Evolutionary conservation across 1,139 yeast species (phyloP).

Genomic region (Suhomyces guaymorum): DNA sequence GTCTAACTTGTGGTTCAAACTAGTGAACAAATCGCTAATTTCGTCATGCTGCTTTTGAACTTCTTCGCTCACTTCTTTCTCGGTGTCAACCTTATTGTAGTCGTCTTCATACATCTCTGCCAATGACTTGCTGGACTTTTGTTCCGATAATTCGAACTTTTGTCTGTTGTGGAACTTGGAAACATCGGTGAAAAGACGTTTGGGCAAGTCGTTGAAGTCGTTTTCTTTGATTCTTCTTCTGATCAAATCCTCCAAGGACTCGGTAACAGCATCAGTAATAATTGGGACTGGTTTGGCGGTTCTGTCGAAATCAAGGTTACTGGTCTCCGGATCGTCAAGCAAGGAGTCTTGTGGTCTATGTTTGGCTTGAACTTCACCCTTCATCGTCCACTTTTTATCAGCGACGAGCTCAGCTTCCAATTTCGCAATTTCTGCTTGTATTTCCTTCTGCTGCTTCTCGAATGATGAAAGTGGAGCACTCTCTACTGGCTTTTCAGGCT

Average conservation of each 20-base stretch:
- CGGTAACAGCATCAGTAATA: constrained; percentile 85
- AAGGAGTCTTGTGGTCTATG: constrained; percentile 86
- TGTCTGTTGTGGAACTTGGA: constrained; percentile 54
- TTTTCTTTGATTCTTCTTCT: constrained; percentile 72
- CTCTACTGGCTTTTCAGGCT: constrained; percentile 25
- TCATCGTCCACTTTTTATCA: constrained; percentile 90
- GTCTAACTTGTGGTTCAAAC: constrained; percentile 73
- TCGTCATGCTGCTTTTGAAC: constrained; percentile 75
- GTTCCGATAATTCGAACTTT: constrained; percentile 72
- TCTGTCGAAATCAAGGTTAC: constrained; percentile 46
- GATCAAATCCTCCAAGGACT: constrained; percentile 83
- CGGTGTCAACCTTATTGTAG: constrained; percentile 51
- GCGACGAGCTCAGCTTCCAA: constrained; percentile 87
- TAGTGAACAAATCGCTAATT: constrained; percentile 63
- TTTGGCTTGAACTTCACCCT: constrained; percentile 83
- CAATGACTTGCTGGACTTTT: constrained; percentile 81
- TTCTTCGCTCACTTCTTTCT: constrained; percentile 55
- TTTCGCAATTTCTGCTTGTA: constrained; percentile 73
- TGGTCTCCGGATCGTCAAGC: constrained; percentile 41
- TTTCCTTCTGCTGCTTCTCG: constrained; percentile 77
- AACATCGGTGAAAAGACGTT: constrained; percentile 65
- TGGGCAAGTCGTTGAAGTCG: constrained; percentile 83
- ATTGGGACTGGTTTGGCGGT: constrained; percentile 72
- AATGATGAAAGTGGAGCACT: constrained; percentile 62
- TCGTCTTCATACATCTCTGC: constrained; percentile 94